Base-by-base conservation (phyloP, 2,329 filamentous ascomycete species). In the Colletotrichum acutatum region DNA sequence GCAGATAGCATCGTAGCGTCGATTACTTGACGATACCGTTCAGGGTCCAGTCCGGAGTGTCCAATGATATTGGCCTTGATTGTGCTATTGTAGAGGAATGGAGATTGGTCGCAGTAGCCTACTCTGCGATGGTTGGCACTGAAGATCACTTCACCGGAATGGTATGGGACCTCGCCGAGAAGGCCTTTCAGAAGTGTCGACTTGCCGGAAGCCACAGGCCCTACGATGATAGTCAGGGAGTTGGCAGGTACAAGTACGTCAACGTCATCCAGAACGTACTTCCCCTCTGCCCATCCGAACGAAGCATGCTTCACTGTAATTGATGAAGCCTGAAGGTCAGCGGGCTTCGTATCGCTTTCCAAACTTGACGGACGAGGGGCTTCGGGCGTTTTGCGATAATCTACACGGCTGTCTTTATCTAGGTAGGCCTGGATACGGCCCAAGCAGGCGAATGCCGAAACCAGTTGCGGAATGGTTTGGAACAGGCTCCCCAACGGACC, bases 131-230 rank as follows among this genome's bases (percentile, higher is more conserved):
- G 34, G 6, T 46, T 72, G 0, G 73, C 64, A 0, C 76, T 54
- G 8, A 77, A 58, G 7, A 66, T 61, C 5, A 79, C 71, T 1
- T 68, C 64, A 2, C 78, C 79, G 16, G 62, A 62, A 22, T 60
- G 37, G 30, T 69, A 65, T 1, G 78, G 71, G 5, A 76, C 76
- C 54, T 80, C 79, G 2, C 79, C 79, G 0, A 81, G 74, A 0
- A 87, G 75, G 0, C 80, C 81, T 52, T 82, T 83, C 77, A 80
- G 82, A 0, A 85, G 73, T 0, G 83, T 81, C 0, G 83, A 83
- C 69, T 85, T 86, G 0, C 84, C 84, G 0, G 80, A 81, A 0
- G 78, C 84, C 9, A 85, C 77, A 0, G 83, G 83, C 0, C 84
- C 84, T 8, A 84, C 79, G 1, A 85, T 74, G 8, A 85, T 79